Evolutionary conservation across 2,329 filamentous ascomycete species (phyloP), one percentile per base, ranked within the genome.

Genomic region (Capronia coronata): DNA sequence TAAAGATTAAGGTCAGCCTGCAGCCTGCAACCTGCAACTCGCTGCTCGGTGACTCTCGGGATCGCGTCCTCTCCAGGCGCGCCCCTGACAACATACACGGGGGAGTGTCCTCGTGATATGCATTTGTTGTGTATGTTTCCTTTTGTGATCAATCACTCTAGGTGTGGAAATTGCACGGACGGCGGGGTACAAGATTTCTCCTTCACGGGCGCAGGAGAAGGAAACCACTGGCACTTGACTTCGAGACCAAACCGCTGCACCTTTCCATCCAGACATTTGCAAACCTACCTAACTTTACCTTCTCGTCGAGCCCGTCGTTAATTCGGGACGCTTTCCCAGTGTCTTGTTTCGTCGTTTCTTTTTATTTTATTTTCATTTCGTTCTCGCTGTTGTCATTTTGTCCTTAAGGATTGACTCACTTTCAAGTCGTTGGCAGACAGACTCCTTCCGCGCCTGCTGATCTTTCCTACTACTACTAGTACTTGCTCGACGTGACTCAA

Each of bases 31-130:
- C n/a, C n/a, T n/a, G n/a, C n/a, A n/a, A n/a, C n/a, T n/a, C n/a
- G n/a, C n/a, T n/a, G n/a, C 25, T 27, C 25, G 25, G 25, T 27
- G 25, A 27, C 25, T 10, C 25, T 27, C 25, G 25, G 25, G 25
- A 10, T 27, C 10, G 25, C 10, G 25, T 27, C 5, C 25, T 27
- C 6, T 5, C 10, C 25, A 27, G n/a, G 25, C 25, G 25, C 25
- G 10, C 25, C 6, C 25, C 25, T 27, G 10, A 10, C 25, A 5
- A 19, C 16, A 10, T 11, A 21, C 37, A 39, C 13, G n/a, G 27
- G 42, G 9, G 11, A 8, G 27, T 42, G 45, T 22, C 45, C 45
- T 16, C 45, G 45, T 48, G 45, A 48, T 42, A 21, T 22, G n/a
- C 11, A 18, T 44, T 21, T 44, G 29, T 44, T 35, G 27, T 38